Base-by-base conservation (phyloP, 805 yeast species). In the Suhomyces vadensis region DNA sequence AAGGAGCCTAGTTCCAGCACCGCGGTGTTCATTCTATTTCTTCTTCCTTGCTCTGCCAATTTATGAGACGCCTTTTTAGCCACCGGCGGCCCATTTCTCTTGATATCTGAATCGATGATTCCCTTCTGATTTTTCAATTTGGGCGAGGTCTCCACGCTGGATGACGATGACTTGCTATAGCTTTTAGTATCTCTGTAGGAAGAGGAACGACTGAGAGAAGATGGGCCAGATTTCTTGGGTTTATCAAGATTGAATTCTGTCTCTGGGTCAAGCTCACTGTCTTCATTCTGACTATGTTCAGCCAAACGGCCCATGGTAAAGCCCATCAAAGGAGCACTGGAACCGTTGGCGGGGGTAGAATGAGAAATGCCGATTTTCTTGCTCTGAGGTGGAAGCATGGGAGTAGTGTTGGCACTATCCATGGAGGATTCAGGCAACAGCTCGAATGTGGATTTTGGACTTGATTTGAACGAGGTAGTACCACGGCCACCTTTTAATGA, bases 21-120 rank as follows among this genome's bases (percentile, higher is more conserved):
- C 0, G 97, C 98, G 44, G 73, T 68, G 62, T 94, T 94, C 83
- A 92, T 85, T 50, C 99, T 74, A 62, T 92, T 91, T 54, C 99
- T 78, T 42, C 99, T 76, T 11, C 96, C 98, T 64, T 94, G 97
- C 65, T 92, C 99, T 0, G 99, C 98, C 11, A 88, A 75, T 61
- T 92, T 91, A 64, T 92, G 99, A 33, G 80, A 79, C 2, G 85
- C 79, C 55, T 84, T 82, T 60, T 85, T 84, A 22, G 77, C 73
- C 8, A 68, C 63, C 2, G 79, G 77, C 43, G 70, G 63, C 31
- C 66, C 58, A 4, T 48, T 21, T 10, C 31, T 23, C n/a, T 35
- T 35, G 4, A 37, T 31, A 7, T 29, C 41, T 6, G 13, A 13
- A 3, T 19, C 24, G 16, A 29, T 25, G 11, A 24, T 25, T 13